Evolutionary conservation across 148 eudicot genomes (phyloP).

Genomic region (Silene latifolia): DNA sequence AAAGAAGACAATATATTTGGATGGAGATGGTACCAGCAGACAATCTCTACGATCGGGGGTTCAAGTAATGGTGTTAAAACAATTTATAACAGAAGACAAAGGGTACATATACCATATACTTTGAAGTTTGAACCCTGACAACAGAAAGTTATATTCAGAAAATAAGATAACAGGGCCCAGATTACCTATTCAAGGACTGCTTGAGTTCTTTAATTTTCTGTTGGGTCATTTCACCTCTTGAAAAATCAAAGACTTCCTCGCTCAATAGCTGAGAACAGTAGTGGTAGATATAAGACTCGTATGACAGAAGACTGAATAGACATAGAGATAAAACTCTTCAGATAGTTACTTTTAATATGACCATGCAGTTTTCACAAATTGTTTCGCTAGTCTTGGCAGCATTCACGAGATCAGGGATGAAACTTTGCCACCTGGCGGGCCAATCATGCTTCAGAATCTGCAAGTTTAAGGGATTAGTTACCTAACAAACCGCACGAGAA

Average conservation of each 20-base stretch:
- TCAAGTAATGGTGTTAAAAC: neutral
- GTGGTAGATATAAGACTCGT: constrained; percentile 7
- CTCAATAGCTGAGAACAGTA: constrained; percentile 66
- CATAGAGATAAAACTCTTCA: neutral
- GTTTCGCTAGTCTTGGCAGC: constrained; percentile 98
- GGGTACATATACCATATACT: neutral
- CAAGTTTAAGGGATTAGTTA: neutral
- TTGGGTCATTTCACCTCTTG: constrained; percentile 99
- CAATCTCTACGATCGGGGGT: neutral
- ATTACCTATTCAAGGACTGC: constrained; percentile 88
- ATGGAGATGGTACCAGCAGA: neutral
- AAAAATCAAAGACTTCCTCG: constrained; percentile 98
- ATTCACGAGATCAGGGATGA: constrained; percentile 88
- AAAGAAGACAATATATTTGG: neutral
- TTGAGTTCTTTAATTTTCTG: constrained; percentile 95
- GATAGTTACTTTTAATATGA: constrained; percentile 67
- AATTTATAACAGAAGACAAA: neutral
- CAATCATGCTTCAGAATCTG: constrained; percentile 99
- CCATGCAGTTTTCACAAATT: constrained; percentile 98
- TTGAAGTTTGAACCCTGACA: neutral
- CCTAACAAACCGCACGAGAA: neutral
- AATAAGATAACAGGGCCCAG: neutral
- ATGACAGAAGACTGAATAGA: constrained; percentile 6
- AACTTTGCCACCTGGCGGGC: constrained; percentile 93
- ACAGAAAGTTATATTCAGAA: neutral